Conservation (phyloP, 140 eudicot genomes). For the Senecio squalidus region DNA sequence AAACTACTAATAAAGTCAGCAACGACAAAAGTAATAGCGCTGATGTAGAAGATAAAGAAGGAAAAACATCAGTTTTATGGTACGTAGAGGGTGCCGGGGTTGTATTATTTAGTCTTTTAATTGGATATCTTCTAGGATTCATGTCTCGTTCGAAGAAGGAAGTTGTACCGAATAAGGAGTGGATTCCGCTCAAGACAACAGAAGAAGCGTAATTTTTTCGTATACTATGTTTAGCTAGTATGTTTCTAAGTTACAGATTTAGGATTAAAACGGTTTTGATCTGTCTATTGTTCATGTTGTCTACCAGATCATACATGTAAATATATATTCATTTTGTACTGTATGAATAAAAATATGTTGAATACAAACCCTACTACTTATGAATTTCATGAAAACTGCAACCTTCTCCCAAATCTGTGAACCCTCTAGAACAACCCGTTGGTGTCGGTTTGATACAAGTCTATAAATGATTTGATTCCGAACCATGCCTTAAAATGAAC, state of each 20-base stretch:
- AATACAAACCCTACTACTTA: too few relatives aligned
- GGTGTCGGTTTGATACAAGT: too few relatives aligned
- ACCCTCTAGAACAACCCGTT: too few relatives aligned
- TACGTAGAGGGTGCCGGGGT: slow-evolving; percentile 41
- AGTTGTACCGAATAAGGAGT: slow-evolving; percentile 30
- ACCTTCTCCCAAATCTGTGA: too few relatives aligned
- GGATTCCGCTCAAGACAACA: slow-evolving; percentile 68
- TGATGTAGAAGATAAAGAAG: slow-evolving; percentile 11
- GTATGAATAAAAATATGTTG: background rate
- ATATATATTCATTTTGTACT: slow-evolving; percentile 13
- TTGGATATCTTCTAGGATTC: slow-evolving; percentile 72
- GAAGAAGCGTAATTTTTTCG: slow-evolving; percentile 41
- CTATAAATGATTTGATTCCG: too few relatives aligned
- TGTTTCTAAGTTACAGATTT: slow-evolving; percentile 6
- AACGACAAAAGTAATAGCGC: background rate
- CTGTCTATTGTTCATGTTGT: background rate
- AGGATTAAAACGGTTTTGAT: slow-evolving; percentile 13
- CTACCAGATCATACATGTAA: slow-evolving; percentile 8
- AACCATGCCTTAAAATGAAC: too few relatives aligned
- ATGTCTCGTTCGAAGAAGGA: slow-evolving; percentile 48
- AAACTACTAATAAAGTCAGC: background rate
- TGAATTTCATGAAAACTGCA: background rate
- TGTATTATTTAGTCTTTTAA: slow-evolving; percentile 46
- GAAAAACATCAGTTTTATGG: slow-evolving; percentile 31
- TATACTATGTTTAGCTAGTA: slow-evolving; percentile 7